Conservation (phyloP, 2,329 filamentous ascomycete species). For the Xylaria sp. region DNA sequence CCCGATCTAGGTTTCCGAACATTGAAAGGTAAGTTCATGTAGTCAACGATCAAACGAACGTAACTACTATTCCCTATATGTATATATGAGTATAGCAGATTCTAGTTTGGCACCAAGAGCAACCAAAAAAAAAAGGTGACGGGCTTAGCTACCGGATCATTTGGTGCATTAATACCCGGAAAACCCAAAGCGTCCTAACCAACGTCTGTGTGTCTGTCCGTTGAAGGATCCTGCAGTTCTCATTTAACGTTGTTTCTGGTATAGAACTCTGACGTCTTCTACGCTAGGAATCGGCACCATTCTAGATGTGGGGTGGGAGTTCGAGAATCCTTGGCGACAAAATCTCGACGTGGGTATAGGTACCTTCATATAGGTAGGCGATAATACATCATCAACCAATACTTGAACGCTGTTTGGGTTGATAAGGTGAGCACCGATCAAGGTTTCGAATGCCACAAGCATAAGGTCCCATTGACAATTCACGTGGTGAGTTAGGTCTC, state of each 20-base stretch:
- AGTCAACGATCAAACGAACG: too few species aligned
- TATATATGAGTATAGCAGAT: too few species aligned
- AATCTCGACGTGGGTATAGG: background rate
- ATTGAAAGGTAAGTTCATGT: too few species aligned
- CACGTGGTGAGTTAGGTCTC: background rate
- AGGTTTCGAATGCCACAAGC: background rate
- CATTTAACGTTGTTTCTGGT: constrained; percentile 26
- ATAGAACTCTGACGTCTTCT: constrained; percentile 23
- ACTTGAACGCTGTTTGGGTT: too few species aligned
- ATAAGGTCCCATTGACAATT: background rate
- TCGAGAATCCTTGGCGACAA: background rate
- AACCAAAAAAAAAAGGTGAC: too few species aligned
- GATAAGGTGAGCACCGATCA: too few species aligned
- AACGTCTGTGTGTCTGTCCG: background rate
- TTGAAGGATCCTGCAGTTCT: constrained; percentile 12
- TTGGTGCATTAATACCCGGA: too few species aligned
- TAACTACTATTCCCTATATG: too few species aligned
- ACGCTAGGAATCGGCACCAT: background rate
- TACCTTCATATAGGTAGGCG: too few species aligned
- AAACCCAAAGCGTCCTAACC: background rate
- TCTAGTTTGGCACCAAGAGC: too few species aligned
- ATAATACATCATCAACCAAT: too few species aligned
- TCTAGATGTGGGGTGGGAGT: background rate
- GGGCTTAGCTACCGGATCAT: too few species aligned
- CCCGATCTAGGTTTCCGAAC: background rate